Conservation (phyloP, 208 protist genomes). For the Wallacemonas sp. region DNA sequence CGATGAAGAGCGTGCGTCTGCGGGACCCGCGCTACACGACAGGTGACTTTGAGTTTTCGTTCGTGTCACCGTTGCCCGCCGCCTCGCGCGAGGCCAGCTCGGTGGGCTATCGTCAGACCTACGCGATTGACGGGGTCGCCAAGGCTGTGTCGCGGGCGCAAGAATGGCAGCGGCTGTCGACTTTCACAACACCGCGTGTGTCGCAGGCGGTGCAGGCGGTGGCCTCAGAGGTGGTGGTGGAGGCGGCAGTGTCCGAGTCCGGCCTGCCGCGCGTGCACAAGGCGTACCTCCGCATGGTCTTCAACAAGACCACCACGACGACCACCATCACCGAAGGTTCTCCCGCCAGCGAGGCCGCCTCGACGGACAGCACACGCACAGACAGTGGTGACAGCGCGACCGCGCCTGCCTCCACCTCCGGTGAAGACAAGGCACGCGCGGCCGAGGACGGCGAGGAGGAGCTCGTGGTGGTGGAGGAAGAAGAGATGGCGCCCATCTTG, state of each 20-base stretch:
- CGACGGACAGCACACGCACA: neutral
- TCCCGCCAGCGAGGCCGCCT: no score
- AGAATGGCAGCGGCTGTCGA: neutral
- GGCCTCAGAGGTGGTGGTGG: conserved; percentile 52
- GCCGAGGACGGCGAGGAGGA: no score
- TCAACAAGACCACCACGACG: conserved; percentile 20
- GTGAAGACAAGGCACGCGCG: neutral
- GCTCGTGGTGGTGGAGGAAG: no score
- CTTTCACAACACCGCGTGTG: neutral
- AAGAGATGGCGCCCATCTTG: no score
- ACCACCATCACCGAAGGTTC: conserved; percentile 3
- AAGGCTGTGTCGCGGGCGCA: neutral
- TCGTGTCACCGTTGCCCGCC: conserved; percentile 16
- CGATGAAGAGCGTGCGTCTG: conserved; percentile 29
- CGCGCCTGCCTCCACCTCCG: no score
- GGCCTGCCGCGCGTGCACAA: conserved; percentile 57
- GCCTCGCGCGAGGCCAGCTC: neutral
- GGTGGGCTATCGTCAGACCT: conserved; percentile 3
- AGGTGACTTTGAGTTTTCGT: conserved; percentile 34
- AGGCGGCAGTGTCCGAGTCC: conserved; percentile 53
- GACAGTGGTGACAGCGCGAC: neutral
- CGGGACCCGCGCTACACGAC: conserved; percentile 25
- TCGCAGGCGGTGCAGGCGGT: conserved; percentile 24
- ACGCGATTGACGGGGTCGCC: neutral
- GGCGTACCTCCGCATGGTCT: conserved; percentile 47